A percentile compares a stretch with the other conserved stretches of the same genome.
These are phyloP conservation scores for Diatrype stigma DNA, from an alignment of 2,329 filamentous ascomycete genomes.

Conservation along the genomic window DNA sequence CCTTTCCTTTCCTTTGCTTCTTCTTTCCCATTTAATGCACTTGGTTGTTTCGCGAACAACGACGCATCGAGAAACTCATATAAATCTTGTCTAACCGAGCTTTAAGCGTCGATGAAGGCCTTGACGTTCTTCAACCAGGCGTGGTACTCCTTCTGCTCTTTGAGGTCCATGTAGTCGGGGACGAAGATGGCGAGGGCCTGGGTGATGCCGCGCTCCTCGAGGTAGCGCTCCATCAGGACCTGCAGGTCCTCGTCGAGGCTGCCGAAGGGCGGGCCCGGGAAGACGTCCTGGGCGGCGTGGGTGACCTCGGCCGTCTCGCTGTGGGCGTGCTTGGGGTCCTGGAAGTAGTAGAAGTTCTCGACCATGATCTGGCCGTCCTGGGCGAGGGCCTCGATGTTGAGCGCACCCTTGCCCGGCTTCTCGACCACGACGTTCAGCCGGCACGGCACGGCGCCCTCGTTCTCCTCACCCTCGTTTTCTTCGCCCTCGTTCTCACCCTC, in stretches of 20 bases:
- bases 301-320: conserved; percentile 71
- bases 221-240: conserved; percentile 83
- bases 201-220: conserved; percentile 91
- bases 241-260: conserved; percentile 96
- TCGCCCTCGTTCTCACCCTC: conserved; percentile 47
- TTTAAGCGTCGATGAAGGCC: conserved; percentile 72
- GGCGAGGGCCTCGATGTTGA: conserved; percentile 81
- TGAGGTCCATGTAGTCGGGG: conserved; percentile 93
- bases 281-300: conserved; percentile 72
- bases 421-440: conserved; percentile 83
- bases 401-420: conserved; percentile 78
- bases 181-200: conserved; percentile 83
- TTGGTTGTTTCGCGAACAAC: no score
- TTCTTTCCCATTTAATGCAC: no score
- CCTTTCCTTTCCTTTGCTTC: no score
- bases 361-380: conserved; percentile 84
- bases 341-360: conserved; percentile 87
- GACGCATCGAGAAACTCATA: no score
- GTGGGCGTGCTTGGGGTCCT: conserved; percentile 71
- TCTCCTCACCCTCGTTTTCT: conserved; percentile 42
- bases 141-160: conserved; percentile 98
- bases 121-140: conserved; percentile 86
- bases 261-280: conserved; percentile 87
- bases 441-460: conserved; percentile 66
- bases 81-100: no score